Base-by-base conservation (phyloP, 352 stramenopile species). In the Nothophytophthora sp. region DNA sequence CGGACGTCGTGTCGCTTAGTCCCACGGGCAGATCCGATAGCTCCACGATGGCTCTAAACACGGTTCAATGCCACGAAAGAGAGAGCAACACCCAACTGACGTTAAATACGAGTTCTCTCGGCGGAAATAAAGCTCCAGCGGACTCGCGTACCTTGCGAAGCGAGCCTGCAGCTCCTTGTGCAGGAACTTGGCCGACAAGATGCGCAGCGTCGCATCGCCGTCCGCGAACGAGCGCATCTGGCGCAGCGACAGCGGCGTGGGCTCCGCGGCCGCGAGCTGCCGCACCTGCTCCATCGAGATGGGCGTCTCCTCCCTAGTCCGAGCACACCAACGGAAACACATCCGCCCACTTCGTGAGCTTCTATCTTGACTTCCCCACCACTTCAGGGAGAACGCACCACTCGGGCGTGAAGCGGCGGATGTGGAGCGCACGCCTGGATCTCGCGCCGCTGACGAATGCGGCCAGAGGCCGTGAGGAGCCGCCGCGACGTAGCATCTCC, bases 171-270 rank as follows among this genome's bases (percentile, higher is more conserved):
- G 70, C 52, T 88, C 76, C 16, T 83, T 78, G 52, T 85, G 76
- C 44, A 88, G 61, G 50, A 85, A 88, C 22, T 47, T 61, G 12
- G 68, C 63, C 2, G 67, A 69, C 37, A 78, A 47, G 41, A 88
- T 39, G 4, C 70, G 65, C 46, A 76, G 61, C 29, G 81, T 76
- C 40, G 70, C 62, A 19, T 57, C 69, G 18, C 59, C 63, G 30
- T 73, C 67, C 10, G 76, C 73, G 32, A 81, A 85, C 33, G 56
- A 67, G 55, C 76, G 76, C 76, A 88, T 88, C 47, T 88, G 76
- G 49, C 68, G 76, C 42, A 88, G 66, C 38, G 70, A 77, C 65
- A 88, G 63, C 19, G 76, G 76, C 20, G 68, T 81, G 22, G 76
- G 73, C 25, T 53, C 46, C 13, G 59, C 63, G 38, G 60, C n/a